Base-by-base conservation (phyloP, 2,329 filamentous ascomycete species). In the Cyphellophora europaea region DNA sequence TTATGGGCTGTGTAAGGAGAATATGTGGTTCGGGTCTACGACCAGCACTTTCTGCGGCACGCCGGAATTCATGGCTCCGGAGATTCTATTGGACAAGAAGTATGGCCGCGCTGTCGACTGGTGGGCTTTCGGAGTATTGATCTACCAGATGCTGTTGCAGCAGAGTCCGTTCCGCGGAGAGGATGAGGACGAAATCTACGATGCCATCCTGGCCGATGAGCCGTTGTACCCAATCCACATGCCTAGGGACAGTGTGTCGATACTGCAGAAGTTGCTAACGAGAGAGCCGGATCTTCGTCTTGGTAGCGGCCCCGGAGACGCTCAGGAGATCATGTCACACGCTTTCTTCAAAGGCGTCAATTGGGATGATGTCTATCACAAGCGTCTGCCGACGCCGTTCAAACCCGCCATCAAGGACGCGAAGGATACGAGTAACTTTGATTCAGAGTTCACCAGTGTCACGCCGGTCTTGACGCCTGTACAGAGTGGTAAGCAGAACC, bases 371-470 rank as follows among this genome's bases (percentile, higher is more conserved):
- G 87, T 98, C 42, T 96, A 95, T 60, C 76, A 95, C 65, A 98
- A 96, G 75, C 77, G 86, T 21, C 77, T 95, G 13, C 74, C 79
- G 35, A 82, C 91, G 35, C 91, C 91, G 1, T 96, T 95, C 67
- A 62, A 88, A 59, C 91, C 91, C 12, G 76, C 77, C 23, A 93
- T 98, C 52, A 91, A 82, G 63, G 93, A 75, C 56, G 75, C 88
- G 6, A 95, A 91, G 28, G 91, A 98, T 65, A 98, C 91, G n/a
- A 95, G 88, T 71, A 98, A 98, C 66, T 98, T 98, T 60, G 91
- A 98, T 58, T 86, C 84, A 30, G 91, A 98, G 58, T 98, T 98
- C 57, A 98, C 91, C 1, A 96, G 89, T 55, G 91, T 98, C 36
- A 98, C 91, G 27, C 91, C 91, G 1, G 91, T 98, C 38, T 72